Conservation (phyloP, 1,284 basidiomycete genomes). For the Leccinum proliferum region DNA sequence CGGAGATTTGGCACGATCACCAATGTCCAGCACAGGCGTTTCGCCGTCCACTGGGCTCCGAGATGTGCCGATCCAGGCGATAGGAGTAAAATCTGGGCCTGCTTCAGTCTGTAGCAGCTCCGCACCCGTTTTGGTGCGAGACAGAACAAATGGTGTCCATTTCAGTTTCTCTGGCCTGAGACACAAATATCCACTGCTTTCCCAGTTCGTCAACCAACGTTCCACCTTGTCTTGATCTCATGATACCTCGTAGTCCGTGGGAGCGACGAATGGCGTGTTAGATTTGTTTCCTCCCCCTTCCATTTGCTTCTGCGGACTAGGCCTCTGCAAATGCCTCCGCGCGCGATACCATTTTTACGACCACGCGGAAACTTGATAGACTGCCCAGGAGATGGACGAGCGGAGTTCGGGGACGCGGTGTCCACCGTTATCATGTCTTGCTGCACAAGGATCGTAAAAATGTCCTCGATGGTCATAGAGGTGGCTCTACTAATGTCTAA, state of each 20-base stretch:
- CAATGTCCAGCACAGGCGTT: constrained; percentile 20
- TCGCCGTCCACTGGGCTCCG: constrained; percentile 20
- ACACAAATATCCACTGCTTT: constrained; percentile 75
- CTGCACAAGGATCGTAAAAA: constrained; percentile 73
- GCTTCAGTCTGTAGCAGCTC: constrained; percentile 29
- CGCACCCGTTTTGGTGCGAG: constrained; percentile 46
- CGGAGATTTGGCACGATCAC: constrained; percentile 16
- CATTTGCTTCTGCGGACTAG: constrained; percentile 45
- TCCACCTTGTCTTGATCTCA: constrained; percentile 72
- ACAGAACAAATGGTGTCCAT: constrained; percentile 91
- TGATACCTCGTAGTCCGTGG: constrained; percentile 72
- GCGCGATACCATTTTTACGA: constrained; percentile 61
- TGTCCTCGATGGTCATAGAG: constrained; percentile 89
- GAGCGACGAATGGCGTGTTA: constrained; percentile 54
- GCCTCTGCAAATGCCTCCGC: constrained; percentile 55
- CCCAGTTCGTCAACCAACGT: constrained; percentile 65
- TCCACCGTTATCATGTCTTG: constrained; percentile 72
- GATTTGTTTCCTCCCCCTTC: constrained; percentile 39
- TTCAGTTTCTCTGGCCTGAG: constrained; percentile 85
- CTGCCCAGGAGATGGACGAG: constrained; percentile 67
- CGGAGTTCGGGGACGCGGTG: constrained; percentile 43
- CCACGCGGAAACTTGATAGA: constrained; percentile 69
- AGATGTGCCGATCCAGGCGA: constrained; percentile 18
- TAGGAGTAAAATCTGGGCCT: constrained; percentile 16
- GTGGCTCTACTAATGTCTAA: constrained; percentile 85